Evolutionary conservation across 306 rosid species (phyloP).

Genomic region (Casuarina equisetifolia): DNA sequence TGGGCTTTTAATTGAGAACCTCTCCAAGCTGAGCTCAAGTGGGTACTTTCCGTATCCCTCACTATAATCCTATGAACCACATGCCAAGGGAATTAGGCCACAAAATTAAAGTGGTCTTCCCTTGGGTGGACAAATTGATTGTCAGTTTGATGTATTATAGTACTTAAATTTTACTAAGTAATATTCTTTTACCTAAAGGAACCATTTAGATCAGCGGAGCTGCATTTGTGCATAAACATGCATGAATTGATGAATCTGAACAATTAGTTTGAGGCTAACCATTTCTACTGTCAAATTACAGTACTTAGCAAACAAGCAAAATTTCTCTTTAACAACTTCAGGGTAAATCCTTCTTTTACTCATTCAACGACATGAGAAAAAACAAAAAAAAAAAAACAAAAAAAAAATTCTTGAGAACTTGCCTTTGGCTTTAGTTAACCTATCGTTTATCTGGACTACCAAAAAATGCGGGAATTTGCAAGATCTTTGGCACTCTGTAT

Average conservation of each 20-base stretch:
- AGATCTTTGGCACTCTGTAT: slow-evolving; percentile 19
- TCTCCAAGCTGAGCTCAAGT: not conserved
- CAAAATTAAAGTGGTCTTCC: too few relatives aligned
- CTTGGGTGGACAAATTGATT: too few relatives aligned
- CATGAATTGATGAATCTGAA: not conserved
- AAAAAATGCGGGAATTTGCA: slow-evolving; percentile 23
- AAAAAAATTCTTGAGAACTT: not conserved
- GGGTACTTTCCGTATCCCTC: too few relatives aligned
- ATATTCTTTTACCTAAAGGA: too few relatives aligned
- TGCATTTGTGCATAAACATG: not conserved
- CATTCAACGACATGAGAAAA: not conserved
- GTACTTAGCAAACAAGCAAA: slow-evolving; percentile 4
- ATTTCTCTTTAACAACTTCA: slow-evolving; percentile 24
- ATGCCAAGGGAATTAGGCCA: too few relatives aligned
- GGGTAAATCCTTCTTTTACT: slow-evolving; percentile 4
- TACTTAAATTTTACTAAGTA: too few relatives aligned
- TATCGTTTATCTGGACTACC: slow-evolving; percentile 21
- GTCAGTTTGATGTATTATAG: too few relatives aligned
- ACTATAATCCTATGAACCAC: too few relatives aligned
- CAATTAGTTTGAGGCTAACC: not conserved
- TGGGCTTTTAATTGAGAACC: not conserved
- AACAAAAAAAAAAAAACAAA: not conserved
- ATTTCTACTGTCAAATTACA: not conserved
- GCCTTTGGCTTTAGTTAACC: slow-evolving; percentile 25
- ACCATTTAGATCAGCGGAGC: too few relatives aligned